A percentile compares a stretch with the other conserved stretches of the same genome.
Conservation (phyloP, 306 rosid genomes). For the Crataegus laevigata region DNA sequence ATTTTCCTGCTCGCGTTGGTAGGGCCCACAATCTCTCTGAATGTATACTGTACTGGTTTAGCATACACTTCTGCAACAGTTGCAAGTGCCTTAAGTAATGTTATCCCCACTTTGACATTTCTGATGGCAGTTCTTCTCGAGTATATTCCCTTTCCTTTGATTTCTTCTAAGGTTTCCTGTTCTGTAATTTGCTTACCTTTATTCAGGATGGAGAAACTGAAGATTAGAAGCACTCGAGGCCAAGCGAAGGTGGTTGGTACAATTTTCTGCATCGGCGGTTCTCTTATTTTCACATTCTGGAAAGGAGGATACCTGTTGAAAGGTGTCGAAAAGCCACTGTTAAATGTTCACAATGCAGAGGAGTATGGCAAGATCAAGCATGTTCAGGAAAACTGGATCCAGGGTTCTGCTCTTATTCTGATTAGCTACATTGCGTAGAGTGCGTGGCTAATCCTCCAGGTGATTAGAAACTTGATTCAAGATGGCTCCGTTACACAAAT, state of each 20-base stretch:
- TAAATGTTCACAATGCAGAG: background rate
- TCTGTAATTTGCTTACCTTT: background rate
- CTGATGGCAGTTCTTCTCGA: slow-evolving; percentile 16
- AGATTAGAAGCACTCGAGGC: slow-evolving; percentile 18
- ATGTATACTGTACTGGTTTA: slow-evolving; percentile 27
- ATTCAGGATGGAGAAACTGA: slow-evolving; percentile 36
- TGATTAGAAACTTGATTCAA: background rate
- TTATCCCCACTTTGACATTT: slow-evolving; percentile 30
- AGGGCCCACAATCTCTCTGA: slow-evolving; percentile 31
- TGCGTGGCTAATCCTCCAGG: slow-evolving; percentile 39
- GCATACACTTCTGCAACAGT: slow-evolving; percentile 26
- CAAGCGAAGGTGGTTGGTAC: slow-evolving; percentile 34
- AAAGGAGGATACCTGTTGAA: slow-evolving; percentile 19
- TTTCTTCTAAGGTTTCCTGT: background rate
- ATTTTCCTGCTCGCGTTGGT: slow-evolving; percentile 22
- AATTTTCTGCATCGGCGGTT: slow-evolving; percentile 26
- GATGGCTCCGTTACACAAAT: background rate
- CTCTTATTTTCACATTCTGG: slow-evolving; percentile 33
- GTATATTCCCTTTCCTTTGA: slow-evolving; percentile 1
- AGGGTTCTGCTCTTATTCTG: slow-evolving; percentile 32
- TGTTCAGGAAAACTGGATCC: slow-evolving; percentile 23
- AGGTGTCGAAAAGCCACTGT: slow-evolving; percentile 19
- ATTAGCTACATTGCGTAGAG: slow-evolving; percentile 21
- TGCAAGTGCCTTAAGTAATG: slow-evolving; percentile 26
- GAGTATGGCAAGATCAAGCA: background rate